Percentiles rank a stretch among this genome's conserved stretches.
Evolutionary conservation across 106 monocot genomes (phyloP).

Genomic region (Apostasia ramifera): DNA sequence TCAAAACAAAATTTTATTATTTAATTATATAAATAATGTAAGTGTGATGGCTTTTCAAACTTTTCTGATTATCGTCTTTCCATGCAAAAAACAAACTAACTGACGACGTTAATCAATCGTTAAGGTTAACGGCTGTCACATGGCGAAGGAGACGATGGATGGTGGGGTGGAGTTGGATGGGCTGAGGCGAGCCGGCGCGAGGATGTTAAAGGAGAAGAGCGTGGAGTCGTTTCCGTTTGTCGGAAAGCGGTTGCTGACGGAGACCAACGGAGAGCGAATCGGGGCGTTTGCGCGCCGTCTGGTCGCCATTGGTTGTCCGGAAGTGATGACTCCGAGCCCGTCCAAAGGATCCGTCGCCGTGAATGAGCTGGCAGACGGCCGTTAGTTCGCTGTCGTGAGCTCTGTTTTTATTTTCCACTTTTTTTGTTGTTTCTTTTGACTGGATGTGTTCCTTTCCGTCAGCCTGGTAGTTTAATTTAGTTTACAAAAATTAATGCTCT

Average conservation of each 20-base stretch:
- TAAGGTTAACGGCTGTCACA: slow-evolving; percentile 27
- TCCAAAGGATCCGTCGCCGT: too few relatives aligned
- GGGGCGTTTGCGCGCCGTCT: slow-evolving; percentile 65
- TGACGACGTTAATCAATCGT: not conserved
- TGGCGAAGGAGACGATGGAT: slow-evolving; percentile 22
- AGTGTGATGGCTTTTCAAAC: too few relatives aligned
- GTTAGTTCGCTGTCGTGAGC: too few relatives aligned
- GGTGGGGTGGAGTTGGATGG: slow-evolving; percentile 40
- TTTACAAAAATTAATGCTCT: too few relatives aligned
- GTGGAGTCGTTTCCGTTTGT: slow-evolving; percentile 67
- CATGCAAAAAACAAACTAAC: not conserved
- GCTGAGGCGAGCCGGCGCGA: slow-evolving; percentile 35
- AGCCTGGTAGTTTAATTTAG: too few relatives aligned
- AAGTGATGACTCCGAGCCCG: too few relatives aligned
- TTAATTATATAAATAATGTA: too few relatives aligned
- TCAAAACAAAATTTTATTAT: too few relatives aligned
- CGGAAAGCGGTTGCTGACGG: slow-evolving; percentile 51
- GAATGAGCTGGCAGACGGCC: too few relatives aligned
- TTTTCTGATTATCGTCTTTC: not conserved
- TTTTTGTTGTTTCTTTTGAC: too few relatives aligned
- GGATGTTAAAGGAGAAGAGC: slow-evolving; percentile 72
- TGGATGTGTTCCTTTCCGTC: too few relatives aligned
- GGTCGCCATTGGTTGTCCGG: slow-evolving; percentile 6
- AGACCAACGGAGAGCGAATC: slow-evolving; percentile 63
- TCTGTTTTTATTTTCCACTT: too few relatives aligned